These are phyloP conservation scores for Neonothopanus nambi DNA, from an alignment of 1,284 basidiomycete species.

Conservation along the genomic window DNA sequence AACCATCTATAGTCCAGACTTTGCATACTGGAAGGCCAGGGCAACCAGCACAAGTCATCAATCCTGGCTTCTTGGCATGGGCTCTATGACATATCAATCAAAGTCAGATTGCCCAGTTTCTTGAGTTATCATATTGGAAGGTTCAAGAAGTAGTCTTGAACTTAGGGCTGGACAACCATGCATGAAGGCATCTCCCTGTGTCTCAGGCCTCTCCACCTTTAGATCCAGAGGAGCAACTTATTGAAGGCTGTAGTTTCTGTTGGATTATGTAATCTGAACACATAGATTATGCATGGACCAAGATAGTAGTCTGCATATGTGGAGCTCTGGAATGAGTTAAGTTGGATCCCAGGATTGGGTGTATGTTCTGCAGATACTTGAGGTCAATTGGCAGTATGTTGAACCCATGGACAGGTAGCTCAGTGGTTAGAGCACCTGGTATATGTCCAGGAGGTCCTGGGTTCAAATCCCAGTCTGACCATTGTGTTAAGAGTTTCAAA, in stretches of 20 bases:
- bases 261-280: too few relatives aligned
- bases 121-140: conserved; percentile 20
- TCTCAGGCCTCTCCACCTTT: background rate
- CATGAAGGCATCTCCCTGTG: background rate
- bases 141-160: conserved; percentile 23
- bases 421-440: too few relatives aligned
- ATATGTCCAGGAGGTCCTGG: too few relatives aligned
- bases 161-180: conserved; percentile 23
- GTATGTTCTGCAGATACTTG: too few relatives aligned
- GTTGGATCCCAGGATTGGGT: too few relatives aligned
- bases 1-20: conserved; percentile 13
- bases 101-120: conserved; percentile 21
- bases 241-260: background rate
- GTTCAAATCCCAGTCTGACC: too few relatives aligned
- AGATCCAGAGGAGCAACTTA: background rate
- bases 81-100: conserved; percentile 22
- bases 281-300: too few relatives aligned
- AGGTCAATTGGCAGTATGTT: too few relatives aligned
- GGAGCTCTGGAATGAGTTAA: too few relatives aligned
- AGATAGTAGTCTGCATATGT: too few relatives aligned
- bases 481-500: too few relatives aligned
- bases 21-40: conserved; percentile 22
- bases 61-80: conserved; percentile 26
- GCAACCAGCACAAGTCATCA: conserved; percentile 23
- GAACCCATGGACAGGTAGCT: too few relatives aligned